phyloP scores from a whole-genome alignment of 1,284 basidiomycete species.

The Fomitopsis palustris region DNA sequence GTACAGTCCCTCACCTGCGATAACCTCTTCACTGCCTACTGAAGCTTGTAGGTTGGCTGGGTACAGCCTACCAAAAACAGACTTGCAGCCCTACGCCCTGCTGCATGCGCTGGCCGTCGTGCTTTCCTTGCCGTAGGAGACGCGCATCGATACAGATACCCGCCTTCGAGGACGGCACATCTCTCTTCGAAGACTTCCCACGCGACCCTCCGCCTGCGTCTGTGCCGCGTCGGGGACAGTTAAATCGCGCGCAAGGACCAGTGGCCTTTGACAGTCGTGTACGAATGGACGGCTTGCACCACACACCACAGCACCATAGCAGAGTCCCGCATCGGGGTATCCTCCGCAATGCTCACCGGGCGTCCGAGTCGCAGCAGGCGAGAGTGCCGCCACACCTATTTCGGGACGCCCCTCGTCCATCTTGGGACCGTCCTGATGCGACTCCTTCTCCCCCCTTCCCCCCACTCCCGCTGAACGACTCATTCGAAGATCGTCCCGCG shows the following conservation, averaged over 20 bases:
- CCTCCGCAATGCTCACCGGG: background rate
- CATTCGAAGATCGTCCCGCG: too few species aligned
- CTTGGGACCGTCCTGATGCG: too few species aligned
- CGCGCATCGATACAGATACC: background rate
- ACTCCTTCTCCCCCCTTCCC: too few species aligned
- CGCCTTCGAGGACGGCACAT: background rate
- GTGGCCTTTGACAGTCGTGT: background rate
- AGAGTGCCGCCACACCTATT: background rate
- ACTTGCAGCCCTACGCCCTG: background rate
- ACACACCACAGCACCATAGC: background rate
- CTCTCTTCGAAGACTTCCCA: background rate
- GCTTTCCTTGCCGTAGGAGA: background rate
- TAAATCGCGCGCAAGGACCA: background rate
- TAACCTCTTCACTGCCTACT: background rate
- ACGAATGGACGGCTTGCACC: background rate
- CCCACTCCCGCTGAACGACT: too few species aligned
- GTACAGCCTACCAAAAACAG: background rate
- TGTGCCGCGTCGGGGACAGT: background rate
- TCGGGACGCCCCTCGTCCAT: too few species aligned
- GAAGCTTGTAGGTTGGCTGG: too few species aligned
- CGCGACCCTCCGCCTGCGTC: too few species aligned
- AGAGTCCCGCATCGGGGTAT: background rate
- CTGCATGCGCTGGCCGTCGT: background rate
- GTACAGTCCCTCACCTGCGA: background rate
- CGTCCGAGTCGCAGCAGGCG: background rate